Percentiles rank a stretch among this genome's conserved stretches.
phyloP scores from a whole-genome alignment of 1,284 basidiomycete species.

The Rhodotorula sp. region DNA sequence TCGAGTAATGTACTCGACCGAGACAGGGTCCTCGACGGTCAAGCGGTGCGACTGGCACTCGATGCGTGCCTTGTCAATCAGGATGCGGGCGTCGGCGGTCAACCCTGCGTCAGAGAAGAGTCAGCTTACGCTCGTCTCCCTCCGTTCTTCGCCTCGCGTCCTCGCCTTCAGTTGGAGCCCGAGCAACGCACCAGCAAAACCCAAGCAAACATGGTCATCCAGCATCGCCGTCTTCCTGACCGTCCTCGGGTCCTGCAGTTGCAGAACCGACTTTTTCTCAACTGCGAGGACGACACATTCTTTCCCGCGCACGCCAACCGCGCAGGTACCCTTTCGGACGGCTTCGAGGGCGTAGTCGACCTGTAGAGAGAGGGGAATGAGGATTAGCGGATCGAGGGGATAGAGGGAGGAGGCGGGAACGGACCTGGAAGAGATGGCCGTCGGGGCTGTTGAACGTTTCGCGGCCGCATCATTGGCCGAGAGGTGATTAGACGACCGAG shows the following conservation, averaged over 20 bases:
- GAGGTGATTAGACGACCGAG: neutral
- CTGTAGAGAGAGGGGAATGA: constrained; percentile 51
- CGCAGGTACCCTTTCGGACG: constrained; percentile 94
- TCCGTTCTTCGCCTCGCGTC: neutral
- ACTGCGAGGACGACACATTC: constrained; percentile 95
- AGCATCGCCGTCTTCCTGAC: constrained; percentile 98
- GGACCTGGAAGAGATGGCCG: constrained; percentile 85
- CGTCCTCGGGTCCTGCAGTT: constrained; percentile 96
- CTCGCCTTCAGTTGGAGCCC: neutral
- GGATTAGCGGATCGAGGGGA: neutral
- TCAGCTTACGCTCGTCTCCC: neutral
- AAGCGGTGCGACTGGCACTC: constrained; percentile 98
- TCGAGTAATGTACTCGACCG: constrained; percentile 96
- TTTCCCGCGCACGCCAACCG: constrained; percentile 92
- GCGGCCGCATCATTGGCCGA: no score
- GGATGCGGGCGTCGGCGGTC: constrained; percentile 93
- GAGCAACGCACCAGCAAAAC: constrained; percentile 78
- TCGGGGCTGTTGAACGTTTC: constrained; percentile 76
- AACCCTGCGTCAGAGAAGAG: constrained; percentile 61
- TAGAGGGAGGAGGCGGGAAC: neutral
- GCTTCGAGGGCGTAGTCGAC: constrained; percentile 99
- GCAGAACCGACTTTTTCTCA: constrained; percentile 92
- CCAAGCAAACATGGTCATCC: constrained; percentile 95
- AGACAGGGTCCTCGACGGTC: constrained; percentile 97
- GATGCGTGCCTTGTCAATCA: constrained; percentile 96